Evolutionary conservation across 495 filamentous ascomycete genomes (phyloP), one percentile per base, ranked within the genome.

Genomic region (Neohortaea acidophila): DNA sequence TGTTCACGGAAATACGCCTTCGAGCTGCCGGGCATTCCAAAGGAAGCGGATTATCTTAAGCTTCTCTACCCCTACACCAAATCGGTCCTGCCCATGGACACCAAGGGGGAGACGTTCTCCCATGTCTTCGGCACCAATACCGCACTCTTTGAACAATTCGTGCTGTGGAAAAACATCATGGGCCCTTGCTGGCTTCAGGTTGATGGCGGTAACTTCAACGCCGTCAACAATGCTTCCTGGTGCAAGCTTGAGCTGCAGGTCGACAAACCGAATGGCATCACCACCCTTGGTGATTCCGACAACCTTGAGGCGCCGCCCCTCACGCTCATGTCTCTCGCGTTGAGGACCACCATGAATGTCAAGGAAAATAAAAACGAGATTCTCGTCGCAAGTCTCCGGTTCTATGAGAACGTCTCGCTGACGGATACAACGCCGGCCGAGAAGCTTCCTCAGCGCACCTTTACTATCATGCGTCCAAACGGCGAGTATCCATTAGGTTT

Each of bases 331-430:
- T 93, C 84, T 62, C 61, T 97, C 47, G 76, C 85, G 5, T 66
- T 97, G 59, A 73, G 89, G 32, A 94, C 86, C 2, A 69, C 72
- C 19, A 75, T 93, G 55, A 94, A 94, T 52, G 69, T 73, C 26
- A 94, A 87, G 53, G 84, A 83, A 41, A 97, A 96, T 59, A 96
- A 87, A 60, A 85, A 94, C 48, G 89, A 97, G 58, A 89, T 97
- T 36, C 62, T 97, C 13, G 67, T 86, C 33, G 79, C 84, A 24
- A 93, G 81, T 61, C 82, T 84, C 27, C 72, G 91, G 50, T 74
- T 96, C 15, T 97, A 97, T 46, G 79, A 91, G 44, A 82, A 93
- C 51, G 68, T 97, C 18, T 81, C 77, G 22, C 66, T 96, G 23
- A 79, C 70, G 17, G 85, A 97, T 52, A 89, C 85, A 0, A 91